A percentile compares a stretch with the other conserved stretches of the same genome.
phyloP scores from a whole-genome alignment of 805 yeast genomes.

The Yamadazyma scolyti region DNA sequence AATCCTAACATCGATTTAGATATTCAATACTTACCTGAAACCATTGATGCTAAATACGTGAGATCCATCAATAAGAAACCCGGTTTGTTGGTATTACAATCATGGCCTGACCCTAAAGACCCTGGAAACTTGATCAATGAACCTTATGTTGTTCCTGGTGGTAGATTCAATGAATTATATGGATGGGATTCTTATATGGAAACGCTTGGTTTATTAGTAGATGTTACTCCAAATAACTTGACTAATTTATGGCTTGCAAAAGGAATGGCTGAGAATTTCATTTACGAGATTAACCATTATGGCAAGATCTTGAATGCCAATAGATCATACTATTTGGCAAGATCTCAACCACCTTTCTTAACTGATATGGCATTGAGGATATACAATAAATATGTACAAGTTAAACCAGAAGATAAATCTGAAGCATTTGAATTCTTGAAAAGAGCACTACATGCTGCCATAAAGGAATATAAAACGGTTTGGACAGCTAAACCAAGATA shows the following conservation, averaged over 20 bases:
- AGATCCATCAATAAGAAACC: slow-evolving; percentile 76
- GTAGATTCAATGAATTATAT: slow-evolving; percentile 91
- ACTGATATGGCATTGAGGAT: slow-evolving; percentile 86
- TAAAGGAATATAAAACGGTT: slow-evolving; percentile 76
- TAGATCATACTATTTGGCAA: slow-evolving; percentile 81
- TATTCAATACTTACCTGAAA: slow-evolving; percentile 72
- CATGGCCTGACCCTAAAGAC: slow-evolving; percentile 55
- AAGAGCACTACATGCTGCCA: slow-evolving; percentile 72
- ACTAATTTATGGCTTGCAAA: slow-evolving; percentile 66
- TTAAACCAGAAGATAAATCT: slow-evolving; percentile 29
- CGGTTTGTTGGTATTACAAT: slow-evolving; percentile 80
- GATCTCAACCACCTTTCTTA: slow-evolving; percentile 95
- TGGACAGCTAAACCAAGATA: slow-evolving; percentile 77
- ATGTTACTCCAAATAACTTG: slow-evolving; percentile 29
- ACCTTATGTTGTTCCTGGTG: slow-evolving; percentile 96
- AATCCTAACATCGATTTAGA: slow-evolving; percentile 60
- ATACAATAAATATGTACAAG: slow-evolving; percentile 52
- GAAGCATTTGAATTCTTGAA: slow-evolving; percentile 57
- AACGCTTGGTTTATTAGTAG: slow-evolving; percentile 72
- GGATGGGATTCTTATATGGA: slow-evolving; percentile 99
- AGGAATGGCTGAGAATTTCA: slow-evolving; percentile 90
- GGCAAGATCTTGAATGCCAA: slow-evolving; percentile 94
- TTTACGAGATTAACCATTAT: slow-evolving; percentile 84
- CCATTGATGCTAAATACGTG: slow-evolving; percentile 74
- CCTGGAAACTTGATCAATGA: slow-evolving; percentile 54